A percentile compares a stretch with the other conserved stretches of the same genome.
Conservation (phyloP, 192 early-diverging fungal genomes). For the Linnemannia schmuckeri region DNA sequence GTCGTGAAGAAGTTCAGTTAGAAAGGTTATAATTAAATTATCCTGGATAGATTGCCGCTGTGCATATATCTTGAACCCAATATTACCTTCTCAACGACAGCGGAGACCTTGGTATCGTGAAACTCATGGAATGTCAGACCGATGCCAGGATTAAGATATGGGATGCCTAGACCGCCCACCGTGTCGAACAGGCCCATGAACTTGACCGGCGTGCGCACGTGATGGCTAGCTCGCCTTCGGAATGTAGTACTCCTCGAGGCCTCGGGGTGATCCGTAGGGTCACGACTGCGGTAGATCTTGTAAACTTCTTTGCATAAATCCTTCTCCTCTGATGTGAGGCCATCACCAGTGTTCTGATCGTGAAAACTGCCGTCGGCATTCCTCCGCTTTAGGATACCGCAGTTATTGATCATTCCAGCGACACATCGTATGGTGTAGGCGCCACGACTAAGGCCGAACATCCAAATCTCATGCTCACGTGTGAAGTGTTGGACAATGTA, state of each 20-base stretch:
- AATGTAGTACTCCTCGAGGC: background rate
- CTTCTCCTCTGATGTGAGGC: slow-evolving; percentile 1
- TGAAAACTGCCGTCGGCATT: background rate
- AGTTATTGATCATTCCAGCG: slow-evolving; percentile 40
- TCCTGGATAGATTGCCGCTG: background rate
- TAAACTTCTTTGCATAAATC: slow-evolving; percentile 12
- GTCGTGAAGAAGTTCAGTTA: background rate
- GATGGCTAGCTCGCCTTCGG: slow-evolving; percentile 4
- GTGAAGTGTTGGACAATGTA: slow-evolving; percentile 25
- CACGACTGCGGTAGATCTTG: slow-evolving; percentile 11
- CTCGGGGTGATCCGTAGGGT: background rate
- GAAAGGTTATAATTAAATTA: background rate
- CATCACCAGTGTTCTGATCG: background rate
- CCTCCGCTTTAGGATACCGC: slow-evolving; percentile 26
- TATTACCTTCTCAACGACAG: slow-evolving; percentile 24
- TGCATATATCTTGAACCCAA: background rate
- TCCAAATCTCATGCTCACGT: slow-evolving; percentile 50
- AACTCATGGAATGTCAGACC: slow-evolving; percentile 16
- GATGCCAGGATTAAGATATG: slow-evolving; percentile 8
- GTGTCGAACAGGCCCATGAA: slow-evolving; percentile 40
- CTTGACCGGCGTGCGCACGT: slow-evolving; percentile 24
- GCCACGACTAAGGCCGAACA: slow-evolving; percentile 39
- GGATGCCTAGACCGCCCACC: slow-evolving; percentile 22
- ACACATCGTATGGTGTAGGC: slow-evolving; percentile 32
- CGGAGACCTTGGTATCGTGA: slow-evolving; percentile 13